Evolutionary conservation across 2,329 filamentous ascomycete species (phyloP).

Genomic region (Hymenoscyphus fraxineus): DNA sequence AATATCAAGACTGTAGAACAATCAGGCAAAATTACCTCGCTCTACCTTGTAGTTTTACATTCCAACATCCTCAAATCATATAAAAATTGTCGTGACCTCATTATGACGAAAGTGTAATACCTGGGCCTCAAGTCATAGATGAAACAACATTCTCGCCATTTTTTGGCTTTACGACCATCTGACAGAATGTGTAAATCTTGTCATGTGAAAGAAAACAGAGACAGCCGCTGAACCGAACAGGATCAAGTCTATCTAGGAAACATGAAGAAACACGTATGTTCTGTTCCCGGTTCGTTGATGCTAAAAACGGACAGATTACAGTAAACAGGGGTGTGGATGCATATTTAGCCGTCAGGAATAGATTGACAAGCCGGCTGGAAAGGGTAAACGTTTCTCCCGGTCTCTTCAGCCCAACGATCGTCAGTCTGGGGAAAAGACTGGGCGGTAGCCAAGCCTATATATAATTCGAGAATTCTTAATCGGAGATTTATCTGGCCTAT

Average conservation of each 20-base stretch:
- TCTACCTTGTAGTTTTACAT: not conserved
- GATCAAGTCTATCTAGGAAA: not conserved
- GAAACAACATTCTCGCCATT: not conserved
- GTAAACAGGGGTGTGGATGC: not conserved
- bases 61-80: not conserved
- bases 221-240: not conserved
- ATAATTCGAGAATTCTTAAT: not conserved
- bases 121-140: not conserved
- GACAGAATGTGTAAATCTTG: not conserved
- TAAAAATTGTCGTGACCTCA: not conserved
- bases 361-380: not conserved
- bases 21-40: not conserved
- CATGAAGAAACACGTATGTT: not conserved
- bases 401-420: slow-evolving; percentile 6
- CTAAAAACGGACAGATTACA: not conserved
- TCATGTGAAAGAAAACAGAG: not conserved
- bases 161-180: not conserved
- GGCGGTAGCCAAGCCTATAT: slow-evolving; percentile 10
- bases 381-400: slow-evolving; percentile 14
- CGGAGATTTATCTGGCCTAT: not conserved
- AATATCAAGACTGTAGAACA: not conserved
- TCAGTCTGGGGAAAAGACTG: not conserved
- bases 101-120: not conserved
- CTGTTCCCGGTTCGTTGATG: not conserved
- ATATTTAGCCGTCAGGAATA: slow-evolving; percentile 6